Conservation (phyloP, 129 eudicot species). For the Escallonia herrerae region DNA sequence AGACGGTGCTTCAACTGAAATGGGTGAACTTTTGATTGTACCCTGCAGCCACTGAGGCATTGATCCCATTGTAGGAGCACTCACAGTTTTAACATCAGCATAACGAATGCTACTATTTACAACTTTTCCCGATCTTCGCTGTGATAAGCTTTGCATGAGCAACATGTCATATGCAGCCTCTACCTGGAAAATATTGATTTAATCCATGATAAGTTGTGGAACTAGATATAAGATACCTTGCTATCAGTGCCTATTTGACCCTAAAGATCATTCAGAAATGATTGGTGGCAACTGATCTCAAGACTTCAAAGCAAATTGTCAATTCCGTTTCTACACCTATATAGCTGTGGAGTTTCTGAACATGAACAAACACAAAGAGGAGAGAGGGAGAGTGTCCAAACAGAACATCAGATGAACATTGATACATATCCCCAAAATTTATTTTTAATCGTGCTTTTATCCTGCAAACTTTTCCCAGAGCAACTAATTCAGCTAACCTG, state of each 20-base stretch:
- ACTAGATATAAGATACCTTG: not conserved
- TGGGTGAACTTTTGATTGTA: slow-evolving; percentile 42
- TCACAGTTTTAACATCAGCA: slow-evolving; percentile 89
- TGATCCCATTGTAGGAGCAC: slow-evolving; percentile 49
- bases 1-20: slow-evolving; percentile 72
- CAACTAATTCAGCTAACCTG: too few species aligned
- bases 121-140: slow-evolving; percentile 93
- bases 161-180: slow-evolving; percentile 98
- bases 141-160: slow-evolving; percentile 92
- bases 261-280: not conserved
- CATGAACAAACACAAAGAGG: too few species aligned
- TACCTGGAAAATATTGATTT: slow-evolving; percentile 43
- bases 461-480: too few species aligned
- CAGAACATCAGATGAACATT: too few species aligned
- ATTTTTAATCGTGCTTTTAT: too few species aligned
- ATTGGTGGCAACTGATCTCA: not conserved
- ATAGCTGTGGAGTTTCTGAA: too few species aligned
- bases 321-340: too few species aligned
- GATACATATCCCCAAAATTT: too few species aligned
- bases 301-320: too few species aligned
- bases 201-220: slow-evolving; percentile 1
- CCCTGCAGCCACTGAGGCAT: slow-evolving; percentile 88
- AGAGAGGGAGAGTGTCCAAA: too few species aligned
- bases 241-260: not conserved
- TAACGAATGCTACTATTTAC: slow-evolving; percentile 69